Evolutionary conservation across 2,329 filamentous ascomycete genomes (phyloP), one percentile per base, ranked within the genome.

Genomic region (Calonectria henricotiae): DNA sequence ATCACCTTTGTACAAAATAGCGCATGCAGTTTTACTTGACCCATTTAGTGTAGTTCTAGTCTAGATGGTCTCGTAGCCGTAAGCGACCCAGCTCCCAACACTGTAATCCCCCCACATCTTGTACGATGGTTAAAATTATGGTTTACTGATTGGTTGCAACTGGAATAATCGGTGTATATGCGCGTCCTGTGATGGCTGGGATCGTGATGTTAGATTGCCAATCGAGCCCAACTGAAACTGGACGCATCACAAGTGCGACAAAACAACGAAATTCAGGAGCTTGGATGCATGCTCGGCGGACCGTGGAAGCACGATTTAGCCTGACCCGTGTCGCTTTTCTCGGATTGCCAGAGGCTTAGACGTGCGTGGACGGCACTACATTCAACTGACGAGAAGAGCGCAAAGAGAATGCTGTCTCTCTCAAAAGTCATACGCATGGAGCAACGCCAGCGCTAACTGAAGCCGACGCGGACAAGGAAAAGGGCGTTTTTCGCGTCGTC

Each of bases 261-360:
- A 61, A 61, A 32, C 27, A 44, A 4, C 15, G 2, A 44, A 44
- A 30, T 61, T 23, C 20, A 7, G 43, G n/a, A 46, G 20, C 43
- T n/a, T 46, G 3, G 55, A 17, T 39, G 55, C 39, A 61, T 61
- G 15, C 9, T 7, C 27, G 7, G 15, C 23, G 35, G 8, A 32
- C 23, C 30, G 9, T 2, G 13, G 4, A 8, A 9, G 37, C n/a
- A 35, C 25, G 9, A 20, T 9, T 27, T 44, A 23, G 27, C 23
- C 54, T 60, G 37, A 60, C 35, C 20, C 55, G 55, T 13, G 13
- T 61, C 55, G 39, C 39, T 43, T 61, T 61, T 41, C 55, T 61
- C 55, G 37, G 55, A 5, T 43, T n/a, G 17, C 12, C 39, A 44
- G 39, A 23, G 39, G 55, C 55, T 61, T 61, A 61, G 55, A 44